Base-by-base conservation (phyloP, 202 grass and related monocot genomes). In the Eragrostis tef region DNA sequence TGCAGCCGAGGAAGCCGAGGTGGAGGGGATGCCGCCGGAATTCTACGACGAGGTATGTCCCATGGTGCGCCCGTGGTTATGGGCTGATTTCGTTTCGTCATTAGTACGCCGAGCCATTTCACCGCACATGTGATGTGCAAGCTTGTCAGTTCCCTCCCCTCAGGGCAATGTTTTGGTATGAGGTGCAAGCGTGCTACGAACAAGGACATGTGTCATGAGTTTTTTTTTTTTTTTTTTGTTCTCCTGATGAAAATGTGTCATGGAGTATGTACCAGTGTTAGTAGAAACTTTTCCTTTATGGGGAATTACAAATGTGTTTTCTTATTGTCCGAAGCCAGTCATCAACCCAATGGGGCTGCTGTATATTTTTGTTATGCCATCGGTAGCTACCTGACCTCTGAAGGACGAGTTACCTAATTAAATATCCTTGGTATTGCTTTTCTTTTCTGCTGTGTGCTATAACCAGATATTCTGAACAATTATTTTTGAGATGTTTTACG, bases 21-120 rank as follows among this genome's bases (percentile, higher is more conserved):
- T 75, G 25, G 77, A 78, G 44, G 86, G 80, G 60, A 83, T 91
- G 73, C 80, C 88, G 25, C 53, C 60, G 22, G 91, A 94, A 81
- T 94, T 82, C 86, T 89, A 91, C 43, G 86, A 94, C 70, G 88
- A 94, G 52, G 91, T 94, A 81, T 56, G 72, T 21, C 9, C 34
- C 27, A 1, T 61, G 1, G 58, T 4, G 22, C 10, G 9, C 24
- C 21, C 0, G 22, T 21, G 0, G 22, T 14, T 24, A 22, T 25
- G 20, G 11, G 16, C 7, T 21, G 53, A 22, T 59, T 59, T 11
- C 10, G 2, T 61, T 54, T 29, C 58, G 20, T 74, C 51, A 27
- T 68, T 74, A 43, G 62, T 72, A 83, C 31, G 41, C 15, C 5
- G 21, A 70, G 31, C 50, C 80, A 81, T 88, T 88, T 92, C 67